Base-by-base conservation (phyloP, 768 basidiomycete genomes). In the Lepiota brunneoincarnata region DNA sequence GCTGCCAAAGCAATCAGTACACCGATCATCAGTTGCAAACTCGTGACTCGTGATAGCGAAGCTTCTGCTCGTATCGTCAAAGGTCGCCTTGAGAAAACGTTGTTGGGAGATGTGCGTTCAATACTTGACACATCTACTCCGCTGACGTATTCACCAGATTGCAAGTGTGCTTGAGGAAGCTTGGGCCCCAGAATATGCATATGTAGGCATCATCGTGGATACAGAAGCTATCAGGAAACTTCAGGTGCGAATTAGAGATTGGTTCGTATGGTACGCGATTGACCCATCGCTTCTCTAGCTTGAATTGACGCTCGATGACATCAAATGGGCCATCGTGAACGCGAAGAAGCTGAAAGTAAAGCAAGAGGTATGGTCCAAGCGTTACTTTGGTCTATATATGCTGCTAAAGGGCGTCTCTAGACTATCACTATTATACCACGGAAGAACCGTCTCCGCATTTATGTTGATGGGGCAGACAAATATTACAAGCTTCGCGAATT, bases 51-150 rank as follows among this genome's bases (percentile, higher is more conserved):
- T 49, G 78, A 89, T 58, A 93, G 84, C 59, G 97, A 98, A 66
- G 82, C 89, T n/a, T 93, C 96, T 18, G 97, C 97, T 21, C 85
- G 97, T 45, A 98, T 98, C 61, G 97, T 99, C 59, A 98, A 99
- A 70, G 97, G 88, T 11, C 82, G 97, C 42, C 70, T 99, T 44
- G 97, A 99, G 73, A 95, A 94, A 73, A 98, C 97, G 0, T 79
- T 91, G 54, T 74, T 99, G 18, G 91, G 94, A 57, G 97, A 98
- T 73, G 94, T 97, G 61, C 61, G 85, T 62, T 56, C 42, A 9
- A 20, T 23, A 46, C 24, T 28, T 26, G 40, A 17, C 39, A 14
- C 18, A 9, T 28, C 4, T 15, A 45, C 41, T n/a, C 41, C 49
- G 18, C 38, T 23, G n/a, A 43, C 18, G 46, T 50, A 7, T 26